These are phyloP conservation scores for Schwanniomyces occidentalis DNA, from an alignment of 805 yeast species.

Conservation along the genomic window DNA sequence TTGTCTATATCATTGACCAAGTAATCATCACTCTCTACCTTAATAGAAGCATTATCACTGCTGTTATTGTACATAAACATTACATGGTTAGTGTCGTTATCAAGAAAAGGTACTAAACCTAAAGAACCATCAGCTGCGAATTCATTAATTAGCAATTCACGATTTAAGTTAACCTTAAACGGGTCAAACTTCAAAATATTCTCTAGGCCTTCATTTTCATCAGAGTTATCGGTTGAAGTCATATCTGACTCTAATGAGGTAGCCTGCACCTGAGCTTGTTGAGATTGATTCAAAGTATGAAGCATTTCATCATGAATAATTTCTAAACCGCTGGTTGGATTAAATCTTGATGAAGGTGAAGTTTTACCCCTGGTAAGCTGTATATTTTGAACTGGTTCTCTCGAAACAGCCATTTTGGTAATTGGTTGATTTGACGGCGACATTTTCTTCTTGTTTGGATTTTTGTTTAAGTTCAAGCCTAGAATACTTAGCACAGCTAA, in stretches of 20 bases:
- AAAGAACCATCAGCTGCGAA: conserved; percentile 83
- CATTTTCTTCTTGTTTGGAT: conserved; percentile 15
- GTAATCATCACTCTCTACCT: conserved; percentile 5
- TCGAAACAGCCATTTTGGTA: conserved; percentile 22
- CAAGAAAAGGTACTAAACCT: conserved; percentile 70
- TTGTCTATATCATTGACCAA: too few species aligned
- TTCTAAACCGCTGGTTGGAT: background rate
- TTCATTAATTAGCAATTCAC: conserved; percentile 39
- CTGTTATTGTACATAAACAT: conserved; percentile 23
- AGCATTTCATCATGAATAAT: background rate
- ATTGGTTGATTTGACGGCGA: conserved; percentile 17
- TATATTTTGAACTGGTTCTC: conserved; percentile 15
- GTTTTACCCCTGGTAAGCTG: too few species aligned
- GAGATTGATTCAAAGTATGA: conserved; percentile 1
- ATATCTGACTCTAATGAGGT: background rate
- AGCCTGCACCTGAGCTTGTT: background rate
- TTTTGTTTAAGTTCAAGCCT: conserved; percentile 44
- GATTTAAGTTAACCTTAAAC: conserved; percentile 30
- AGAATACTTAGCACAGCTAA: conserved; percentile 60
- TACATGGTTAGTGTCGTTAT: conserved; percentile 14
- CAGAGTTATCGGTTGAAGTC: background rate
- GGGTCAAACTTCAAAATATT: conserved; percentile 39
- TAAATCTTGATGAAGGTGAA: background rate
- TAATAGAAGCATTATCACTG: conserved; percentile 7
- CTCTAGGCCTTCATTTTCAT: conserved; percentile 16